phyloP scores from a whole-genome alignment of 2,329 filamentous ascomycete genomes.

The Lachnellula occidentalis region DNA sequence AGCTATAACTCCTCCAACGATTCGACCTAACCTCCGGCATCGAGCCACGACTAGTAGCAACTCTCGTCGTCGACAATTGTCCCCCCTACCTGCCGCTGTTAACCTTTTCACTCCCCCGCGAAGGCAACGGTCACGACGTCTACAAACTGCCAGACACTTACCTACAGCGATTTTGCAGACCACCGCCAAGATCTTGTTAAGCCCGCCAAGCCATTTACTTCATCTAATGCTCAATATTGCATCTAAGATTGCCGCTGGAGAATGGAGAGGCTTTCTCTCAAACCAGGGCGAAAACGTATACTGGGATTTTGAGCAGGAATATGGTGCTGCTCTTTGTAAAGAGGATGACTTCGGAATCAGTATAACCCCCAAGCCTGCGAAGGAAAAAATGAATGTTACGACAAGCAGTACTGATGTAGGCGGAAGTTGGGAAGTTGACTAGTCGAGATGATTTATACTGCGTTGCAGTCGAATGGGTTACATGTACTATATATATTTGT shows the following conservation, averaged over 20 bases:
- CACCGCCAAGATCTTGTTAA: conserved; percentile 69
- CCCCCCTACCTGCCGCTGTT: conserved; percentile 62
- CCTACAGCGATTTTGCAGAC: conserved; percentile 66
- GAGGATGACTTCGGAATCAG: conserved; percentile 53
- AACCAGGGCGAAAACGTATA: conserved; percentile 52
- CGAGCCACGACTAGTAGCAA: conserved; percentile 49
- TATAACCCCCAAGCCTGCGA: conserved; percentile 6
- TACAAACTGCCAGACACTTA: conserved; percentile 45
- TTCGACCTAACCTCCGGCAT: conserved; percentile 36
- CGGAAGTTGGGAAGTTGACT: conserved; percentile 23
- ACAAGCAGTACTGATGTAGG: conserved; percentile 3
- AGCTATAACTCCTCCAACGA: conserved; percentile 31
- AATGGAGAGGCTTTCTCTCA: conserved; percentile 54
- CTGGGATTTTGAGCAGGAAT: conserved; percentile 49
- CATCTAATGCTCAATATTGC: conserved; percentile 77
- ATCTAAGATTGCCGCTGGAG: conserved; percentile 61
- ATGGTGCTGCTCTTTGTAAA: conserved; percentile 48
- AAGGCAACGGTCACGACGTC: conserved; percentile 34
- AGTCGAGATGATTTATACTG: background rate
- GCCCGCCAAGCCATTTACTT: conserved; percentile 75
- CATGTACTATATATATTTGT: conserved; percentile 3
- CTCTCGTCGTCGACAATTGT: conserved; percentile 52
- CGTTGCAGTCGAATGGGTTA: background rate
- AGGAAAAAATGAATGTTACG: background rate
- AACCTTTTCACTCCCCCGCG: conserved; percentile 54